These are phyloP conservation scores for Syncephalastrum contaminatum DNA, from an alignment of 371 early-diverging fungal genomes.

Conservation along the genomic window DNA sequence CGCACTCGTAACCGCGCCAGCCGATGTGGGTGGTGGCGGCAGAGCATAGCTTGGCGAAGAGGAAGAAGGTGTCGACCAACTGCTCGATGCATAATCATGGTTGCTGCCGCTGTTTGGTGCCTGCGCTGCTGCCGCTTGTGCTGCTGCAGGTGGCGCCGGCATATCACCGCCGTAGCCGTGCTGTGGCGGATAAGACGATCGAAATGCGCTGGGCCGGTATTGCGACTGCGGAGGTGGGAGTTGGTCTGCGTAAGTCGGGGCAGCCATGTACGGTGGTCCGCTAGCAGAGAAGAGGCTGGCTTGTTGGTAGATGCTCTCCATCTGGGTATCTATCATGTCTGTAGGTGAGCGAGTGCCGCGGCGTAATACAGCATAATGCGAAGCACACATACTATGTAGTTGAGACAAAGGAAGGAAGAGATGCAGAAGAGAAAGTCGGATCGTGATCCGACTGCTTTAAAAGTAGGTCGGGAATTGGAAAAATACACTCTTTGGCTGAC, in stretches of 20 bases:
- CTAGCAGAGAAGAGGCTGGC: slow-evolving; percentile 31
- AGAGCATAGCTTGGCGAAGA: slow-evolving; percentile 13
- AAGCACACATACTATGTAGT: no score
- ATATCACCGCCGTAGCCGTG: slow-evolving; percentile 3
- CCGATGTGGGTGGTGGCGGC: slow-evolving; percentile 23
- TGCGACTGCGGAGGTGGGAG: slow-evolving; percentile 20
- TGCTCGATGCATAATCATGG: no score
- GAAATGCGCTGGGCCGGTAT: slow-evolving; percentile 33
- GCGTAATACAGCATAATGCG: no score
- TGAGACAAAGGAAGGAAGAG: background rate
- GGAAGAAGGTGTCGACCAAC: slow-evolving; percentile 9
- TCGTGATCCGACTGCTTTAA: no score
- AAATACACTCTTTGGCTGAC: no score
- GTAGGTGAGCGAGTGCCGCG: no score
- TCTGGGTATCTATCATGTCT: slow-evolving; percentile 3
- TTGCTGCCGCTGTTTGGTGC: no score
- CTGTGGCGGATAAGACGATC: slow-evolving; percentile 15
- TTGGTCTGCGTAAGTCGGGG: slow-evolving; percentile 14
- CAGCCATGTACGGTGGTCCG: slow-evolving; percentile 20
- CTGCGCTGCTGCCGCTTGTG: no score
- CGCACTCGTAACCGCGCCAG: slow-evolving; percentile 7
- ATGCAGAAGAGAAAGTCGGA: background rate
- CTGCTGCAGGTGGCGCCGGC: background rate
- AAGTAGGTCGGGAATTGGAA: no score
- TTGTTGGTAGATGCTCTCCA: slow-evolving; percentile 43